These are phyloP conservation scores for Eucalyptus erythrocorys DNA, from an alignment of 345 rosid species.

Conservation along the genomic window DNA sequence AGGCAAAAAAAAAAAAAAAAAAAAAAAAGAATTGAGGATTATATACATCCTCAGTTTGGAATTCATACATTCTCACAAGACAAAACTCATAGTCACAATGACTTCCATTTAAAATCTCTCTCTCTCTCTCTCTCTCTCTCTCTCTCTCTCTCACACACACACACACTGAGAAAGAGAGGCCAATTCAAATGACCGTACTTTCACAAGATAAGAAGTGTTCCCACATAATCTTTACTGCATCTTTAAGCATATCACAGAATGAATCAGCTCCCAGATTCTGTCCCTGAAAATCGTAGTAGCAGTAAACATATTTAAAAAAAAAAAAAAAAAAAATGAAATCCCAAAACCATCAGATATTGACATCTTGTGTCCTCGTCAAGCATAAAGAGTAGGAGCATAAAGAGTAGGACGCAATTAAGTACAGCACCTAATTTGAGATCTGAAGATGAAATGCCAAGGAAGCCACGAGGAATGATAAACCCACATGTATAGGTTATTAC, in stretches of 20 bases:
- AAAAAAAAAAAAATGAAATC: neutral
- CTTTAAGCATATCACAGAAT: slow-evolving; percentile 16
- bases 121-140: neutral
- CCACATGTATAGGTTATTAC: neutral
- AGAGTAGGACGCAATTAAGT: neutral
- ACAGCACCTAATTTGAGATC: neutral
- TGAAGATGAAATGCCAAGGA: neutral
- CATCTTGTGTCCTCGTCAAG: neutral
- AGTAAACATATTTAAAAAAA: neutral
- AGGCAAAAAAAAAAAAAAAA: neutral
- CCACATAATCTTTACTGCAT: slow-evolving; percentile 26
- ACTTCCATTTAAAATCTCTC: too few relatives aligned
- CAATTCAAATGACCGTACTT: neutral
- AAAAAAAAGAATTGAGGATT: neutral
- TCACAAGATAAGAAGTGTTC: slow-evolving; percentile 8
- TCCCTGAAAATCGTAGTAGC: slow-evolving; percentile 8
- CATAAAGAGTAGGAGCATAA: neutral
- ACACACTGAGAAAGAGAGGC: neutral
- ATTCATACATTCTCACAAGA: neutral
- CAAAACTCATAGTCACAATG: too few relatives aligned
- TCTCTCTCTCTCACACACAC: neutral
- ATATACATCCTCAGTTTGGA: neutral
- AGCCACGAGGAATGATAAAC: neutral
- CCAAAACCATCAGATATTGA: neutral
- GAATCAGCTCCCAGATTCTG: neutral